These are phyloP conservation scores for Solanum phureja DNA, from an alignment of 257 asterid species.

Conservation along the genomic window DNA sequence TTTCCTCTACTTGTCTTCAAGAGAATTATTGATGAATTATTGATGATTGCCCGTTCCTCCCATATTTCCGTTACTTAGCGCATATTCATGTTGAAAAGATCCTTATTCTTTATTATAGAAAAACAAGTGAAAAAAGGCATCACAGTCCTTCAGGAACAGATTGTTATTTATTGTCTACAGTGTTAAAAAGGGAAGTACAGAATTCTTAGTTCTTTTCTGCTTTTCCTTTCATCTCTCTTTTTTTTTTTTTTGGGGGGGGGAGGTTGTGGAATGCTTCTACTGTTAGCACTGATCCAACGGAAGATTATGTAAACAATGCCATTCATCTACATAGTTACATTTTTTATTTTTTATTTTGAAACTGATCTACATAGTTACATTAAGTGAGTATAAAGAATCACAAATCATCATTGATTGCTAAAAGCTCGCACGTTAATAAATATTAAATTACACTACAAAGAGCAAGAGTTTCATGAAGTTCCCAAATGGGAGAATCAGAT, in stretches of 20 bases:
- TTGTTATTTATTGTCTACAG: background rate
- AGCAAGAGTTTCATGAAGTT: background rate
- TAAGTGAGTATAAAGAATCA: background rate
- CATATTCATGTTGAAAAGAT: background rate
- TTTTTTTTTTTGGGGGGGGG: background rate
- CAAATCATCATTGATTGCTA: background rate
- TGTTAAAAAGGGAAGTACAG: background rate
- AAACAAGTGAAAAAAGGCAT: background rate
- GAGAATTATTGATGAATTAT: background rate
- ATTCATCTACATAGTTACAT: background rate
- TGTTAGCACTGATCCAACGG: background rate
- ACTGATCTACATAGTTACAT: background rate
- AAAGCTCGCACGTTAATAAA: background rate
- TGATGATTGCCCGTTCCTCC: background rate
- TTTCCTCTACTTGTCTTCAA: background rate
- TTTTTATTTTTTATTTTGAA: too few relatives aligned
- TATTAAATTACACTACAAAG: background rate
- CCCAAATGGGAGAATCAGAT: constrained; percentile 2
- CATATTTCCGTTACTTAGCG: background rate
- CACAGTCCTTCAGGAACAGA: background rate
- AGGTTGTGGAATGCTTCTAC: background rate
- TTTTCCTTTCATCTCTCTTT: background rate
- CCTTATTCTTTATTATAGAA: background rate
- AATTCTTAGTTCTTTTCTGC: background rate
- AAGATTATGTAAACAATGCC: background rate